Conservation (phyloP, 208 protist species). For the Acanthamoeba rhysodes region DNA sequence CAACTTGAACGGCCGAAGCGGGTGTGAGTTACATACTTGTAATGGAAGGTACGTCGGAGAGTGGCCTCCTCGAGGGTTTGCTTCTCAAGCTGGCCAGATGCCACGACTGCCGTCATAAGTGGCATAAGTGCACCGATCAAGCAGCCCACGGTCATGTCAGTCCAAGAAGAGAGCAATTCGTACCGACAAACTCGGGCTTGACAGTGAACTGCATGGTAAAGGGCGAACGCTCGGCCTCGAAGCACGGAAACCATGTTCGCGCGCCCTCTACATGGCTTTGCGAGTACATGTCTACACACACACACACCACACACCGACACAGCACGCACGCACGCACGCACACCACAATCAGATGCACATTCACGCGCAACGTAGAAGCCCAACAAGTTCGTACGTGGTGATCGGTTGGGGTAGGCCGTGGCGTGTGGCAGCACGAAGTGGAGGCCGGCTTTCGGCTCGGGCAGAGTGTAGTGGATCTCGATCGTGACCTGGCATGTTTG, state of each 20-base stretch:
- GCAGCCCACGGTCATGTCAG: neutral
- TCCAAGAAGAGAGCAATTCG: neutral
- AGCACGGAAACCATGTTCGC: conserved; percentile 83
- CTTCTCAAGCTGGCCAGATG: neutral
- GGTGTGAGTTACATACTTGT: neutral
- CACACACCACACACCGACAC: neutral
- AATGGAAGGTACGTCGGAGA: conserved; percentile 9
- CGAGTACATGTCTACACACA: conserved; percentile 78
- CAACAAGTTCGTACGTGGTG: neutral
- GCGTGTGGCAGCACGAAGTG: conserved; percentile 11
- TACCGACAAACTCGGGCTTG: conserved; percentile 19
- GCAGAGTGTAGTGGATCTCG: conserved; percentile 20
- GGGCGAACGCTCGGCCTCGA: conserved; percentile 61
- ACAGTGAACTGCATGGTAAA: conserved; percentile 74
- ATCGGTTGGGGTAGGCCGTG: conserved; percentile 14
- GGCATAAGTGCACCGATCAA: neutral
- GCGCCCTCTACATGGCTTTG: conserved; percentile 75
- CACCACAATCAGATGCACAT: no score
- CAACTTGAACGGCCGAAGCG: neutral
- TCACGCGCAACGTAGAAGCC: neutral
- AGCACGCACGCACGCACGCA: no score
- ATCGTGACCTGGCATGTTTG: neutral
- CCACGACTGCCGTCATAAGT: neutral
- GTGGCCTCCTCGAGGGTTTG: conserved; percentile 24
- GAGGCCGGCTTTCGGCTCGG: neutral